Base-by-base conservation (phyloP, 2,329 filamentous ascomycete species). In the Coleophoma crateriformis region DNA sequence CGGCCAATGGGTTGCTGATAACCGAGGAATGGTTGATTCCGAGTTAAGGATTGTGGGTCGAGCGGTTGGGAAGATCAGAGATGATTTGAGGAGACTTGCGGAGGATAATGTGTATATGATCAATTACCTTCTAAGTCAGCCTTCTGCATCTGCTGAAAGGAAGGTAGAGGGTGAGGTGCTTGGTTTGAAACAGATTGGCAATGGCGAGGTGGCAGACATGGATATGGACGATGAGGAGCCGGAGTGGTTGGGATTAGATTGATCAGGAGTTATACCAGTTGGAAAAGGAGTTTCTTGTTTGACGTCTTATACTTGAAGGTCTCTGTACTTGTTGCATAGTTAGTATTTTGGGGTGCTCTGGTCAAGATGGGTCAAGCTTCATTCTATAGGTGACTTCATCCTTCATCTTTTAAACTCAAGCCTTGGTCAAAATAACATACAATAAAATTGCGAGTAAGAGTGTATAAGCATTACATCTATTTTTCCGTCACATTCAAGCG, bases 21-120 rank as follows among this genome's bases (percentile, higher is more conserved):
- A 92, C 65, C 78, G 86, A 19, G 85, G 81, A 47, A 85, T 87
- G 58, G 83, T 94, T 33, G 90, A 92, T 35, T 80, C 92, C 2
- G 94, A 97, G 68, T 72, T 97, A 55, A 79, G 94, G 34, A 80
- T 90, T 33, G 84, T 96, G 7, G 84, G 90, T 53, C 82, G 90
- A 53, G 90, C 89, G 5, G 80, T 97, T 14, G 77, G 81, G 38
- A 84, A 84, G 62, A 90, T 96, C 71, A 81, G 88, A 57, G 84
- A 87, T 51, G 91, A 96, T 63, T 79, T 97, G 54, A 82, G 89
- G 66, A 81, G 83, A 57, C 70, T 96, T 55, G 88, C 88, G 0
- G 90, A 96, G 59, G 87, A 91, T 66, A 97, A 96, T 62, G 77
- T 87, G 46, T 95, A 95, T 70, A 87, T 87, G 67, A 84, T 96